Conservation (phyloP, 495 filamentous ascomycete genomes). For the Penicillium alfredii region DNA sequence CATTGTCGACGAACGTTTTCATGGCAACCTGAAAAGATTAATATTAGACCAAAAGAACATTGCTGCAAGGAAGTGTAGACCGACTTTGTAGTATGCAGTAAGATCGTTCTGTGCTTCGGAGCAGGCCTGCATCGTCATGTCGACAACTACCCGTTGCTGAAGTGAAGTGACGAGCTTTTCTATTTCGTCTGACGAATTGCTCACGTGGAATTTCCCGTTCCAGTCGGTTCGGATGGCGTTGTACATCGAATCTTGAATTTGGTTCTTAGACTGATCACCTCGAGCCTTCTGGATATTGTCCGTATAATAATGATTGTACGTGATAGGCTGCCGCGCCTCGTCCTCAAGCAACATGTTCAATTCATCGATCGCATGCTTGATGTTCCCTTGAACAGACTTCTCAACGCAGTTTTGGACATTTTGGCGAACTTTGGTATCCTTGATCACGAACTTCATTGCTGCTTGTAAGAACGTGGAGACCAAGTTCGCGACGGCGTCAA, state of each 20-base stretch:
- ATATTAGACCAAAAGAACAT: neutral
- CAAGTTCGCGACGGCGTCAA: slow-evolving; percentile 6
- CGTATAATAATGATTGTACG: slow-evolving; percentile 45
- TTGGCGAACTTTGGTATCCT: slow-evolving; percentile 22
- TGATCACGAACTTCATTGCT: slow-evolving; percentile 8
- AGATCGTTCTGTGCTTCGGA: slow-evolving; percentile 17
- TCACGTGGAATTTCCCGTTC: slow-evolving; percentile 5
- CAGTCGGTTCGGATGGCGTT: slow-evolving; percentile 2
- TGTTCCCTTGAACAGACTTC: slow-evolving; percentile 11
- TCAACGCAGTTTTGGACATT: slow-evolving; percentile 21
- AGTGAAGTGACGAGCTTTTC: slow-evolving; percentile 10
- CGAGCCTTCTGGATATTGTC: slow-evolving; percentile 35
- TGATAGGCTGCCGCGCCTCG: slow-evolving; percentile 36
- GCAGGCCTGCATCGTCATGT: slow-evolving; percentile 25
- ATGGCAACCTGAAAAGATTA: slow-evolving; percentile 23
- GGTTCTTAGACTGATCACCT: slow-evolving; percentile 7
- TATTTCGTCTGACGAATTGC: slow-evolving; percentile 6
- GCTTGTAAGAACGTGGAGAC: slow-evolving; percentile 15
- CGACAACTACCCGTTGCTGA: slow-evolving; percentile 6
- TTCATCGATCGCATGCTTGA: slow-evolving; percentile 22
- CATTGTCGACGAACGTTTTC: slow-evolving; percentile 37
- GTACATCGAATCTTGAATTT: slow-evolving; percentile 1
- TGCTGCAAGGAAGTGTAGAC: neutral
- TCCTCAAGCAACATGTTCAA: slow-evolving; percentile 40
- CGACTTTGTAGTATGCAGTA: slow-evolving; percentile 29